phyloP scores from a whole-genome alignment of 495 filamentous ascomycete genomes.

The Aspergillus sclerotiicarbonarius region DNA sequence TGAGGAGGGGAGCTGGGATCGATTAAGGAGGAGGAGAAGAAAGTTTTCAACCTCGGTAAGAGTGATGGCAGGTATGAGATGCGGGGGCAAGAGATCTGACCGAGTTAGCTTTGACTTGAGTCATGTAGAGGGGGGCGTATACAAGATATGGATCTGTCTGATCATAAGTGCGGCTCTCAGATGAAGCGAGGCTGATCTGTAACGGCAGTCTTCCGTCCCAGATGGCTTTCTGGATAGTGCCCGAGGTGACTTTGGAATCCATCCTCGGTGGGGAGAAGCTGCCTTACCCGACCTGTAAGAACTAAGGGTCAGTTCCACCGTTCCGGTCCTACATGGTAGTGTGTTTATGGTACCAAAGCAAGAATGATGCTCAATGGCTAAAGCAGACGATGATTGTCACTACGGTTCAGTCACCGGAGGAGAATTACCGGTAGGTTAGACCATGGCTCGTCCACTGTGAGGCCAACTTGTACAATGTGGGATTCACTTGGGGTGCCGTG shows the following conservation, averaged over 20 bases:
- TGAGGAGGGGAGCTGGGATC: conserved; percentile 53
- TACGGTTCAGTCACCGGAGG: too few species aligned
- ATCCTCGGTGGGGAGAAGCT: conserved; percentile 6
- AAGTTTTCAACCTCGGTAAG: conserved; percentile 72
- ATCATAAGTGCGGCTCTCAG: conserved; percentile 54
- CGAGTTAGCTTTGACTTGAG: conserved; percentile 9
- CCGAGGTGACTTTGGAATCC: conserved; percentile 21
- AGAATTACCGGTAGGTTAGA: too few species aligned
- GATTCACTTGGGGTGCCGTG: too few species aligned
- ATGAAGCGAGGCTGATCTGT: conserved; percentile 50
- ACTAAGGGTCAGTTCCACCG: background rate
- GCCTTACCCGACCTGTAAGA: background rate
- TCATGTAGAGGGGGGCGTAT: conserved; percentile 11
- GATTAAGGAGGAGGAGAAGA: conserved; percentile 75
- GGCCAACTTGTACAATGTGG: too few species aligned
- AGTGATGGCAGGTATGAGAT: conserved; percentile 68
- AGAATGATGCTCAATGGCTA: too few species aligned
- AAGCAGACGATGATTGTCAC: too few species aligned
- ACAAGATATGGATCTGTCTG: conserved; percentile 56
- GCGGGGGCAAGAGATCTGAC: conserved; percentile 51
- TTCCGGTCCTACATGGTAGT: background rate
- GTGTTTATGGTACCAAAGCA: too few species aligned
- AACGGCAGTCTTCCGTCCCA: conserved; percentile 54
- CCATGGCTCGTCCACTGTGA: too few species aligned
- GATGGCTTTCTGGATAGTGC: conserved; percentile 43